Percentiles rank a stretch among this genome's conserved stretches.
phyloP scores from a whole-genome alignment of 192 early-diverging fungal genomes.

The Anaeromyces robustus region DNA sequence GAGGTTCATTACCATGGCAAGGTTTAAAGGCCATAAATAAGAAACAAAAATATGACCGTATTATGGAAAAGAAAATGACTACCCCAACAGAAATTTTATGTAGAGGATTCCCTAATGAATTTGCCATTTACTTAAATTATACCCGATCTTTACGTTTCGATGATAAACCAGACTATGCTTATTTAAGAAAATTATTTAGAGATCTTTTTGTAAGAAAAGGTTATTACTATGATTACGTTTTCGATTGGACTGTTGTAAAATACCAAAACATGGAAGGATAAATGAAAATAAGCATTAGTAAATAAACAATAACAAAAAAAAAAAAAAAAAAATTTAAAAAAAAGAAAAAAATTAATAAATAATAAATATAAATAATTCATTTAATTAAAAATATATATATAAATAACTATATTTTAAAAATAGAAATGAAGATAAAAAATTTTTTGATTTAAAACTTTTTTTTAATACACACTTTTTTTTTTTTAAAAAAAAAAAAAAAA shows the following conservation, averaged over 20 bases:
- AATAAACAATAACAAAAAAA: not conserved
- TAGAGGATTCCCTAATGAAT: constrained; percentile 44
- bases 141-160: constrained; percentile 42
- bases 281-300: not conserved
- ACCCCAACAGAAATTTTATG: constrained; percentile 36
- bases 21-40: constrained; percentile 46
- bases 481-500: too few species aligned
- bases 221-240: constrained; percentile 47
- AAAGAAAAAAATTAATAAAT: not conserved
- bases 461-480: too few species aligned
- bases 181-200: constrained; percentile 45
- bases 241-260: constrained; percentile 48
- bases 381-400: too few species aligned
- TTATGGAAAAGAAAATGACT: constrained; percentile 59
- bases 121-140: constrained; percentile 47
- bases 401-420: too few species aligned
- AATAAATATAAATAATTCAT: too few species aligned
- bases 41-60: constrained; percentile 52
- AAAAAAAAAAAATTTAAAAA: not conserved
- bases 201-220: constrained; percentile 44
- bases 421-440: too few species aligned
- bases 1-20: constrained; percentile 46
- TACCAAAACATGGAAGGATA: constrained; percentile 4
- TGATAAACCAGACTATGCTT: constrained; percentile 49
- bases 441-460: too few species aligned